Evolutionary conservation across 306 rosid species (phyloP).

Genomic region (Sechiopsis laciniata): DNA sequence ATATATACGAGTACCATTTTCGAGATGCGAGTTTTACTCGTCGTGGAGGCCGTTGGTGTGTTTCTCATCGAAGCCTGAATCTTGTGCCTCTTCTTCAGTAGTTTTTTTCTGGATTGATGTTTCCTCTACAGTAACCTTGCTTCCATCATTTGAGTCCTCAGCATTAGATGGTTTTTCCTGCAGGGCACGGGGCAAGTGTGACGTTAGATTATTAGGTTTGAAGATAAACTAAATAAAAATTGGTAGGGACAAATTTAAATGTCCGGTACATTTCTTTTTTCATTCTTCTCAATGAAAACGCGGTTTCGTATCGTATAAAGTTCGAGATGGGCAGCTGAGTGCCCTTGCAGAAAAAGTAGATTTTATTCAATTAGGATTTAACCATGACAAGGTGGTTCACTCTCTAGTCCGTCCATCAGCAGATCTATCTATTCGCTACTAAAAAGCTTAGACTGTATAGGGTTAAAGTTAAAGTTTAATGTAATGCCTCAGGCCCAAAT

Average conservation of each 20-base stretch:
- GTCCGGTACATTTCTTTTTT: not conserved
- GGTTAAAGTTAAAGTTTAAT: not conserved
- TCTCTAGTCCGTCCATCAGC: not conserved
- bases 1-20: constrained; percentile 15
- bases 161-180: constrained; percentile 52
- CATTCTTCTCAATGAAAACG: not conserved
- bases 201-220: not conserved
- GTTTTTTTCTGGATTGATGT: constrained; percentile 19
- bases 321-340: not conserved
- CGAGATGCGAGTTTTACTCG: constrained; percentile 27
- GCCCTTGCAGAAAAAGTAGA: not conserved
- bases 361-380: not conserved
- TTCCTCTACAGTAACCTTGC: constrained; percentile 38
- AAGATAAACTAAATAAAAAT: not conserved
- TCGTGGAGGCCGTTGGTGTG: constrained; percentile 49
- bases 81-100: constrained; percentile 8
- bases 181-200: not conserved
- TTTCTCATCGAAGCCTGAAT: constrained; percentile 24
- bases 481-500: not conserved
- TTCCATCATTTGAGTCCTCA: constrained; percentile 50
- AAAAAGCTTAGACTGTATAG: not conserved
- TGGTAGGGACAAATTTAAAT: not conserved
- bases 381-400: not conserved
- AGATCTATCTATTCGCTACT: not conserved
- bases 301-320: not conserved